Percentiles rank a stretch among this genome's conserved stretches.
These are phyloP conservation scores for Clavispora carvajalis DNA, from an alignment of 805 yeast species.

Conservation along the genomic window DNA sequence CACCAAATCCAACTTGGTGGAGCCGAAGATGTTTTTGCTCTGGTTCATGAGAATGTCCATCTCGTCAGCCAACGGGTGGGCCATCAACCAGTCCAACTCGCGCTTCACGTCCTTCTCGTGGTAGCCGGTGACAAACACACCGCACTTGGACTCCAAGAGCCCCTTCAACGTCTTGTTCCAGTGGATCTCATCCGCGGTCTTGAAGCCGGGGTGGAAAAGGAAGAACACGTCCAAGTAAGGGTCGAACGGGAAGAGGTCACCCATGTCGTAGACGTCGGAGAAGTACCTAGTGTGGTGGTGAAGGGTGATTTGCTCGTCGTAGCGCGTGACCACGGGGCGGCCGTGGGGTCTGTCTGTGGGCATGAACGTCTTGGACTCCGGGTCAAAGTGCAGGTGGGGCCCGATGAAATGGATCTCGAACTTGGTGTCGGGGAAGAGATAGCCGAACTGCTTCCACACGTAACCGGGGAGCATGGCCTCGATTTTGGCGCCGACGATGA, in stretches of 20 bases:
- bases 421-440: conserved; percentile 73
- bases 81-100: conserved; percentile 69
- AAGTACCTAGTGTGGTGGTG: conserved; percentile 87
- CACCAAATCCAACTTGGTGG: conserved; percentile 92
- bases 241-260: conserved; percentile 96
- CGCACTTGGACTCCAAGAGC: conserved; percentile 87
- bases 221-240: conserved; percentile 92
- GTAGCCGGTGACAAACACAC: conserved; percentile 85
- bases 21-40: conserved; percentile 66
- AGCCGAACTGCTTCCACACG: conserved; percentile 91
- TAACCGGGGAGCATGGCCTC: conserved; percentile 92
- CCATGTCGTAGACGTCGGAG: conserved; percentile 84
- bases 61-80: conserved; percentile 57
- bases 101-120: conserved; percentile 65
- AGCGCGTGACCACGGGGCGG: conserved; percentile 65
- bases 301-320: conserved; percentile 69
- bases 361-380: conserved; percentile 55
- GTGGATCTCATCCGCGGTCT: conserved; percentile 72
- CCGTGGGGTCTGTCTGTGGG: conserved; percentile 45
- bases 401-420: conserved; percentile 92
- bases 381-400: conserved; percentile 82
- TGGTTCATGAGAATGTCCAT: conserved; percentile 78
- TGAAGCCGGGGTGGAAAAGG: conserved; percentile 92
- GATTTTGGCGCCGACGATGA: conserved; percentile 86
- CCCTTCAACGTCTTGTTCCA: conserved; percentile 88